These are phyloP conservation scores for Penicillium sp. DNA, from an alignment of 2,329 filamentous ascomycete genomes.

Conservation along the genomic window DNA sequence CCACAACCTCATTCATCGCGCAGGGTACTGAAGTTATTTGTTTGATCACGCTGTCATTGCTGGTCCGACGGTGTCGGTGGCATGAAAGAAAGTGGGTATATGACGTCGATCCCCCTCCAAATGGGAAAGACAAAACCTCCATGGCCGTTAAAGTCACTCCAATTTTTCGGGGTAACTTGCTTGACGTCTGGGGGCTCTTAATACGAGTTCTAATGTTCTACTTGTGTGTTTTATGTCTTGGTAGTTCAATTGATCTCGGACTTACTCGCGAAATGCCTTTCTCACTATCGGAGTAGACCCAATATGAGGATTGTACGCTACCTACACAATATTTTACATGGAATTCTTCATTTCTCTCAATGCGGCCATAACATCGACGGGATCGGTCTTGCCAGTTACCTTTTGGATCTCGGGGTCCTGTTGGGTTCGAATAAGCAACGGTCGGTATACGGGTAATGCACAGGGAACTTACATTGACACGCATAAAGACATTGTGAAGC, in stretches of 20 bases:
- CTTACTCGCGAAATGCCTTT: background rate
- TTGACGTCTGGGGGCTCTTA: background rate
- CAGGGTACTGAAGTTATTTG: slow-evolving; percentile 4
- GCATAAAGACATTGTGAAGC: slow-evolving; percentile 97
- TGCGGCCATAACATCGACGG: slow-evolving; percentile 78
- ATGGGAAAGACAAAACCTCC: background rate
- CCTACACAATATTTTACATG: slow-evolving; percentile 30
- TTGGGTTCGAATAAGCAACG: slow-evolving; percentile 11
- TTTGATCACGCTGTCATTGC: slow-evolving; percentile 16
- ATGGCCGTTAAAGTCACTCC: background rate
- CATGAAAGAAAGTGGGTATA: slow-evolving; percentile 25
- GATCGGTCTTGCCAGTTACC: slow-evolving; percentile 73
- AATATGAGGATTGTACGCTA: background rate
- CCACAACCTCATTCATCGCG: slow-evolving; percentile 17
- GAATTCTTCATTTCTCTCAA: slow-evolving; percentile 79
- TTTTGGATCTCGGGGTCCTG: slow-evolving; percentile 81
- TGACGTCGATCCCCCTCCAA: slow-evolving; percentile 25
- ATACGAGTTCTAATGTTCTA: background rate
- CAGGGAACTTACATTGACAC: slow-evolving; percentile 60
- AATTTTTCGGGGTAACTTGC: background rate
- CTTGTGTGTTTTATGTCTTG: background rate
- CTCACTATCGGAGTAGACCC: background rate
- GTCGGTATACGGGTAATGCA: background rate
- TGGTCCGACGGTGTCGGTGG: slow-evolving; percentile 5
- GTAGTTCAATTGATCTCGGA: background rate